Conservation (phyloP, 2,329 filamentous ascomycete genomes). For the Cladophialophora carrionii region DNA sequence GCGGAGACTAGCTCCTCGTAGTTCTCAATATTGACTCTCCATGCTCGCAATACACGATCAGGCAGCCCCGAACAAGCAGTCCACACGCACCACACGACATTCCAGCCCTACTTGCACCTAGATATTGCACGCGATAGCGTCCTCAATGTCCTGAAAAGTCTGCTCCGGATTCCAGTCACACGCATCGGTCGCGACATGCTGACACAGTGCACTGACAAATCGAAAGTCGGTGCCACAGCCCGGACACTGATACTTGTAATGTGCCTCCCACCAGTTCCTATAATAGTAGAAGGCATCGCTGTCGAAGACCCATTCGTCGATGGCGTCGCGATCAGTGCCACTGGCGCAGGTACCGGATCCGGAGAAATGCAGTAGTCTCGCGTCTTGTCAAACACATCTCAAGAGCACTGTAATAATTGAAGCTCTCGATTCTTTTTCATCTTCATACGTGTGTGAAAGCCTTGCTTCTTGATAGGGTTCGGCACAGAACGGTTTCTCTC, state of each 20-base stretch:
- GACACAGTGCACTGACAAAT: constrained; percentile 34
- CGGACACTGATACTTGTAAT: constrained; percentile 32
- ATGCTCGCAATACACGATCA: not conserved
- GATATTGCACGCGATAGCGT: not conserved
- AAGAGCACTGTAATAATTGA: not conserved
- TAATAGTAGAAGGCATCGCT: not conserved
- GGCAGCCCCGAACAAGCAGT: not conserved
- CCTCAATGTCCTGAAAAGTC: constrained; percentile 5
- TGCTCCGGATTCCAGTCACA: constrained; percentile 11
- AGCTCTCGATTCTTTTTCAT: not conserved
- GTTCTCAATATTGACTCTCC: not conserved
- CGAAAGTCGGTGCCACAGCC: constrained; percentile 30
- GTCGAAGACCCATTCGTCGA: constrained; percentile 25
- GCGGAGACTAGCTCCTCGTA: not conserved
- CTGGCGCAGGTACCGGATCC: constrained; percentile 36
- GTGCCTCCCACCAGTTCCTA: constrained; percentile 3
- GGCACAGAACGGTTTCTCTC: not conserved
- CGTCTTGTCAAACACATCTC: not conserved
- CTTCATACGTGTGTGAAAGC: not conserved
- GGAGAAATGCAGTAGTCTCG: not conserved
- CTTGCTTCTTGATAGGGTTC: not conserved
- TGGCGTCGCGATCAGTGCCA: constrained; percentile 16
- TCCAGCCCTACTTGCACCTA: not conserved
- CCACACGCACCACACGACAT: not conserved
- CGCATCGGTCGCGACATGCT: constrained; percentile 35